Base-by-base conservation (phyloP, 2,329 filamentous ascomycete species). In the Botrytis deweyae region DNA sequence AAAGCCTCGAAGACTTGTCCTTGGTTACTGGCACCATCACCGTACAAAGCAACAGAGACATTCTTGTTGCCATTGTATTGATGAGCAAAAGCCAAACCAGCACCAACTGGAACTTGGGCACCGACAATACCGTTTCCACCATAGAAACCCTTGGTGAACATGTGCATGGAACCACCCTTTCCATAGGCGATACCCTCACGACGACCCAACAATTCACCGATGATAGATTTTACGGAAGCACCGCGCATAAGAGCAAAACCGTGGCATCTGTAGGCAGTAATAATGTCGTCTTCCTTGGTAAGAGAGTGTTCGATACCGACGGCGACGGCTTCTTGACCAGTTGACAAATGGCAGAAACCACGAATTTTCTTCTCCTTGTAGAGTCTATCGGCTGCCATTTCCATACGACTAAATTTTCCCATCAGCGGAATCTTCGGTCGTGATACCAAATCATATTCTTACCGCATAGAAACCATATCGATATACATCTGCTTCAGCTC, bases 301-400 rank as follows among this genome's bases (percentile, higher is more conserved):
- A 99, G 93, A 78, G 95, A 95, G 84, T 97, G 93, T 87, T 99
- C 96, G 82, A 99, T 98, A 83, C 96, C 96, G 80, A 95, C 91
- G 74, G 96, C 94, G 78, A 99, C 96, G 78, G 96, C 96, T 89
- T 99, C 96, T 86, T 99, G 96, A 77, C 96, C 96, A 75, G 93
- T 97, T 74, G 96, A 98, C 85, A 99, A 86, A 87, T 99, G 96
- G 87, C 96, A 99, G 92, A 99, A 99, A 87, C 96, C 96, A 81
- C 96, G 93, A 81, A 99, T 98, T 90, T 99, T 98, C 92, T 99
- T 99, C 88, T 98, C 96, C 89, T 99, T 99, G 93, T 99, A 99
- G 82, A 99, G 88, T 83, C 95, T 91, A 84, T 99, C 96, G 86
- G 96, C 94, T 79, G 95, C 95, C 95, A 99, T 97, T 87, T 99